Evolutionary conservation across 2,329 filamentous ascomycete genomes (phyloP), one percentile per base, ranked within the genome.

Genomic region (Paecilomyces formosus): DNA sequence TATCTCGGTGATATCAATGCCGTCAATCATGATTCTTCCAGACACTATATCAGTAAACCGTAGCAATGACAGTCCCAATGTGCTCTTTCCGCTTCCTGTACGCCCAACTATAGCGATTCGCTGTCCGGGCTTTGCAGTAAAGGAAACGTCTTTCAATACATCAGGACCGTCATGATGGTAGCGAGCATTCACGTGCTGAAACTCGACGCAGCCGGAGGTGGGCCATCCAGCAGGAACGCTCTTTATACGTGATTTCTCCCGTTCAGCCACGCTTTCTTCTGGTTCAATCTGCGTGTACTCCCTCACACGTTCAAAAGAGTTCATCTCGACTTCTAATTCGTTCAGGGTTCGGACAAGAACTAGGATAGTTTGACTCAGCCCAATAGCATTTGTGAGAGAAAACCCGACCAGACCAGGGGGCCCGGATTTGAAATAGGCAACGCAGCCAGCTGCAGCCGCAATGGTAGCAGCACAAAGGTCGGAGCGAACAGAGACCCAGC

Each of bases 271-370:
- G n/a, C 63, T 60, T 31, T 67, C 66, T 53, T 69, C 67, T 1
- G 66, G 66, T 15, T 66, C 58, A 18, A 68, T 66, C 4, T 63
- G 59, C 1, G 63, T 60, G 53, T 69, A 69, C 53, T 69, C 67
- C 15, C 61, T 61, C 54, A 67, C 61, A 52, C 55, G 63, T 53
- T 68, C 65, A 56, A 62, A 72, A 28, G 58, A 64, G 53, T 84
- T 82, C 64, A 84, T 74, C 66, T 84, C 81, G 0, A 84, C 76
- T 64, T 84, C 82, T 12, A 84, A 72, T 61, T 84, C 80, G 60
- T 85, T 85, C 74, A 82, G 80, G 13, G 75, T 71, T 26, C 82
- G 77, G 8, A 85, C 81, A 35, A 85, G 65, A 28, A 75, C 67
- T 24, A 85, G 64, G 50, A 84, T 84, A 0, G 79, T 79, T 59